Conservation (phyloP, 1,284 basidiomycete genomes). For the Heimioporus retisporus region DNA sequence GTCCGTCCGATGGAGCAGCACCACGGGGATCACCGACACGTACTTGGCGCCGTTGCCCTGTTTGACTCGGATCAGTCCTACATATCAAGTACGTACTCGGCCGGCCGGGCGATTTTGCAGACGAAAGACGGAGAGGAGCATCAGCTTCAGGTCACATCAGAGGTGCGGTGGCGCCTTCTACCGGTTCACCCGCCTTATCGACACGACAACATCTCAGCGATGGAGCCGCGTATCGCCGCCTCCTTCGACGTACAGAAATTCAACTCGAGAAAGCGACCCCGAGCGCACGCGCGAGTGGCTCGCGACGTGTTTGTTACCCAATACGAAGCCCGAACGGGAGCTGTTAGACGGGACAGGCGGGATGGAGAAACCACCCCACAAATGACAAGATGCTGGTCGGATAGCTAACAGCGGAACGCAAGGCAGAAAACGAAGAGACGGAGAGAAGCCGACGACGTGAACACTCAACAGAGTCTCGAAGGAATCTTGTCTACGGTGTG, state of each 20-base stretch:
- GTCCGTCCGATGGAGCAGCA: slow-evolving; percentile 16
- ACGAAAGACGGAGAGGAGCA: background rate
- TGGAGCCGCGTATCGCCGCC: slow-evolving; percentile 30
- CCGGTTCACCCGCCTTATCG: slow-evolving; percentile 32
- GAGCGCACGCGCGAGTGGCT: slow-evolving; percentile 37
- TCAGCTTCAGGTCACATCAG: slow-evolving; percentile 17
- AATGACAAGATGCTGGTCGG: slow-evolving; percentile 32
- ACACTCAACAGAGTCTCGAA: slow-evolving; percentile 13
- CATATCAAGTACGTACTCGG: background rate
- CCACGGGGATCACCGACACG: background rate
- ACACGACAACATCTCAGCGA: slow-evolving; percentile 26
- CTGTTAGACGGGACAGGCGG: slow-evolving; percentile 44
- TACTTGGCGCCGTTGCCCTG: background rate
- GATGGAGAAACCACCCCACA: slow-evolving; percentile 43
- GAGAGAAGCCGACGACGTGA: slow-evolving; percentile 29
- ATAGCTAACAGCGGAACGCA: slow-evolving; percentile 44
- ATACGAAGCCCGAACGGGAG: slow-evolving; percentile 42
- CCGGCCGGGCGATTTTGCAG: slow-evolving; percentile 9
- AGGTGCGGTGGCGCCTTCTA: slow-evolving; percentile 34
- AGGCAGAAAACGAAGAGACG: slow-evolving; percentile 27
- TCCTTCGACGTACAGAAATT: slow-evolving; percentile 30
- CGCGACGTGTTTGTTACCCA: slow-evolving; percentile 34
- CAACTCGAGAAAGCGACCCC: slow-evolving; percentile 27
- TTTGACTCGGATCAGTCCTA: background rate
- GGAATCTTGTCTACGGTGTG: slow-evolving; percentile 31